Conservation (phyloP, 2,329 filamentous ascomycete genomes). For the Fusarium udum region DNA sequence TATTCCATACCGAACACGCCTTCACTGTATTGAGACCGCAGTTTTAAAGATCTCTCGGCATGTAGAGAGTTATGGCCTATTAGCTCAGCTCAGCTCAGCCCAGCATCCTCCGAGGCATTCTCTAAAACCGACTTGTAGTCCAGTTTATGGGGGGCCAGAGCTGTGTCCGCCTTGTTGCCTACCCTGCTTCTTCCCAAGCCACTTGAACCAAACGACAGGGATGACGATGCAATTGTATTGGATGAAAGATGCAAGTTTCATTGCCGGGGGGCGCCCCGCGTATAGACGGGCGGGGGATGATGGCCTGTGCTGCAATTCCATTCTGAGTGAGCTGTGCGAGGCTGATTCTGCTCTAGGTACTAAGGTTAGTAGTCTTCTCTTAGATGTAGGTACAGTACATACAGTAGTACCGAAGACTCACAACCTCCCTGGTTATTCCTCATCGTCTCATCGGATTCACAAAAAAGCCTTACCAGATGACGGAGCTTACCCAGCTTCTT, state of each 20-base stretch:
- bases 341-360: slow-evolving; percentile 12
- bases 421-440: neutral
- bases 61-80: neutral
- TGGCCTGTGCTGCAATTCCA: slow-evolving; percentile 25
- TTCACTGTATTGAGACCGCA: neutral
- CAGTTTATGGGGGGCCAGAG: slow-evolving; percentile 3
- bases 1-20: neutral
- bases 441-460: neutral
- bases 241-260: slow-evolving; percentile 5
- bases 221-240: slow-evolving; percentile 25
- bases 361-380: neutral
- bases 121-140: slow-evolving; percentile 1
- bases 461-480: neutral
- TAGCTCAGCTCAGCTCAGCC: neutral
- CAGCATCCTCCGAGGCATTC: slow-evolving; percentile 21
- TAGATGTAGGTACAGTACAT: neutral
- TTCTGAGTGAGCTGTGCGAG: slow-evolving; percentile 39
- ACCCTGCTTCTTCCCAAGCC: slow-evolving; percentile 27
- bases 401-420: neutral
- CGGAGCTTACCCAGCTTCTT: neutral
- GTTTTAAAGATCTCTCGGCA: neutral
- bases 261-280: neutral
- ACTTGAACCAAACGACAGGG: slow-evolving; percentile 27
- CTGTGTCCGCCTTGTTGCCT: slow-evolving; percentile 45
- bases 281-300: neutral